Conservation (phyloP, 768 basidiomycete species). For the Polyporus arcularius region DNA sequence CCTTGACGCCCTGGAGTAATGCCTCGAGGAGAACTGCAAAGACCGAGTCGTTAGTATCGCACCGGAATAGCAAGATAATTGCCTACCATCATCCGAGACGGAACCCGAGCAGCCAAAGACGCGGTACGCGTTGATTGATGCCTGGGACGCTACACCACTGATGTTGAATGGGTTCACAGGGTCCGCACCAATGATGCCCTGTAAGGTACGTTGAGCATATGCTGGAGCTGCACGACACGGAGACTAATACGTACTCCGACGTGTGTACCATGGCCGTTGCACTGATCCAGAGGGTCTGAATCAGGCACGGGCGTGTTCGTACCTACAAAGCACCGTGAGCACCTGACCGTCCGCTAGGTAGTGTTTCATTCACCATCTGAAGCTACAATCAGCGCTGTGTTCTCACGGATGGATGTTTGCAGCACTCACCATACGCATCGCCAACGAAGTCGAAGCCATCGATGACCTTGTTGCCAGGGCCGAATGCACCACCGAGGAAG, state of each 20-base stretch:
- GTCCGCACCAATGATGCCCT: conserved; percentile 64
- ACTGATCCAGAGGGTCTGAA: conserved; percentile 52
- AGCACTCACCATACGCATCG: conserved; percentile 41
- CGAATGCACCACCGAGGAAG: conserved; percentile 53
- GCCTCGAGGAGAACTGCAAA: conserved; percentile 47
- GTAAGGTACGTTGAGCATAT: conserved; percentile 26
- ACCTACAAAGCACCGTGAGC: conserved; percentile 36
- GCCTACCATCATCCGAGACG: conserved; percentile 53
- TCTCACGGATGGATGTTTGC: not conserved
- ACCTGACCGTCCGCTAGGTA: not conserved
- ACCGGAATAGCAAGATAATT: not conserved
- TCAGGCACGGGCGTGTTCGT: conserved; percentile 52
- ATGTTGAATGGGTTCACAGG: conserved; percentile 64
- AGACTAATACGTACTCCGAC: conserved; percentile 40
- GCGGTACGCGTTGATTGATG: conserved; percentile 54
- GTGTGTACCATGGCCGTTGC: conserved; percentile 53
- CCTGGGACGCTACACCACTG: conserved; percentile 67
- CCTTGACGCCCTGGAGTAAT: conserved; percentile 49
- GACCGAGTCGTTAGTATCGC: not conserved
- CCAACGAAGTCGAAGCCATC: conserved; percentile 63
- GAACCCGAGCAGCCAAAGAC: conserved; percentile 61
- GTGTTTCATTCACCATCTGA: not conserved
- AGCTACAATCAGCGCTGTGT: not conserved
- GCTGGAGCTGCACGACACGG: not conserved
- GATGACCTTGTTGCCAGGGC: conserved; percentile 52